Evolutionary conservation across 306 rosid species (phyloP).

Genomic region (Psophocarpus tetragonolobus): DNA sequence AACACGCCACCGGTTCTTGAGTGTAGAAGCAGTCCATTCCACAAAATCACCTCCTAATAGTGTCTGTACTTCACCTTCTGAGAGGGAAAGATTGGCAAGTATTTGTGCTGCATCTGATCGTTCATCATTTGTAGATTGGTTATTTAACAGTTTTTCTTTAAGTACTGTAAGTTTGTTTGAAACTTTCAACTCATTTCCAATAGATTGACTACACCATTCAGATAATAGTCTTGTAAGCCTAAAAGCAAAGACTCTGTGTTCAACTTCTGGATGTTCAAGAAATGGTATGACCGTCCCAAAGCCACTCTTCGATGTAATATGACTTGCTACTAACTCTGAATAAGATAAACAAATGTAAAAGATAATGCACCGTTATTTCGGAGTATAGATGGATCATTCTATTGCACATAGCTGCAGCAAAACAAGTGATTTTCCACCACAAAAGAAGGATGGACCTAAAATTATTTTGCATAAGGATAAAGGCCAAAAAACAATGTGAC

Average conservation of each 20-base stretch:
- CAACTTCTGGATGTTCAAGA: conserved; percentile 54
- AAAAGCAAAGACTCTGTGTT: conserved; percentile 51
- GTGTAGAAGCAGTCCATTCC: conserved; percentile 45
- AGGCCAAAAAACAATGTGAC: background rate
- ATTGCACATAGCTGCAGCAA: background rate
- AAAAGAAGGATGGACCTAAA: background rate
- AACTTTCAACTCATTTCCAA: conserved; percentile 49
- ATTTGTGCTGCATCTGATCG: conserved; percentile 59
- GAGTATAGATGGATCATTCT: background rate
- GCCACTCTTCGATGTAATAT: conserved; percentile 49
- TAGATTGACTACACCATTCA: conserved; percentile 50
- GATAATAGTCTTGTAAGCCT: conserved; percentile 54
- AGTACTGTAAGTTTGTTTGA: conserved; percentile 46
- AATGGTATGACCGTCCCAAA: conserved; percentile 43
- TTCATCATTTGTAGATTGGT: conserved; percentile 48
- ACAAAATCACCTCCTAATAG: conserved; percentile 53
- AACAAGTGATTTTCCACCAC: background rate
- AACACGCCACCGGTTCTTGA: conserved; percentile 36
- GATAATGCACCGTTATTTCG: background rate
- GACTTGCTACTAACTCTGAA: conserved; percentile 53
- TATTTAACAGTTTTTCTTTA: conserved; percentile 49
- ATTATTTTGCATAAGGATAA: background rate
- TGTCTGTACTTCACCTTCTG: conserved; percentile 44
- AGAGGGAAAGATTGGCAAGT: conserved; percentile 52
- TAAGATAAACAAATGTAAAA: background rate